Conservation (phyloP, 1,139 yeast species). For the Saccharomyces hybrid region DNA sequence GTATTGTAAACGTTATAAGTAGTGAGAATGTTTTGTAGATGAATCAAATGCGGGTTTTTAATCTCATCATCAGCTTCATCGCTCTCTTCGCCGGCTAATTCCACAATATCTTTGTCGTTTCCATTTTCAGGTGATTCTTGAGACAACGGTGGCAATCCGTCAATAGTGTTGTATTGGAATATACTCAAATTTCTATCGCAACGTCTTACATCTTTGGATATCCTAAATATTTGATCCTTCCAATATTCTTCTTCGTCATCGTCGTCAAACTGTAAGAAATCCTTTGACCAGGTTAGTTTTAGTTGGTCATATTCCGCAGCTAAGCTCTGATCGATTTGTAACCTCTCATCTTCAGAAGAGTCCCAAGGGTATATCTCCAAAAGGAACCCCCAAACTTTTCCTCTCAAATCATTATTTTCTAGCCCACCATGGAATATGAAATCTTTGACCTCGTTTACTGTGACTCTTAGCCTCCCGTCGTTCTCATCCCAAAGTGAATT, state of each 20-base stretch:
- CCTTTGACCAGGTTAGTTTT: conserved; percentile 48
- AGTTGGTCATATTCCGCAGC: conserved; percentile 60
- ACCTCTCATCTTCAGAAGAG: conserved; percentile 61
- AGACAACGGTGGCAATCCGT: conserved; percentile 21
- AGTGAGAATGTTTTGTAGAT: conserved; percentile 67
- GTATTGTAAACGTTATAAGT: conserved; percentile 81
- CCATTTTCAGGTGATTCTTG: conserved; percentile 23
- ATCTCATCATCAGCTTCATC: conserved; percentile 47
- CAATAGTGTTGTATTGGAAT: conserved; percentile 44
- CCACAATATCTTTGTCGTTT: conserved; percentile 19
- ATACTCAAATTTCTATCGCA: conserved; percentile 75
- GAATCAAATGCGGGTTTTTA: conserved; percentile 59
- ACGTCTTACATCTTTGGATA: conserved; percentile 88
- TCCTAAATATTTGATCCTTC: conserved; percentile 81
- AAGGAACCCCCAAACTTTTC: conserved; percentile 80
- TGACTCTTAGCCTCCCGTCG: conserved; percentile 63
- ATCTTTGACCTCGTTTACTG: conserved; percentile 70
- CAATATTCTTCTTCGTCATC: conserved; percentile 62
- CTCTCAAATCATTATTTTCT: conserved; percentile 46
- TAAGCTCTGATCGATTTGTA: conserved; percentile 48
- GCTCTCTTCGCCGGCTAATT: conserved; percentile 43
- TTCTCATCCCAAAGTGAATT: conserved; percentile 62
- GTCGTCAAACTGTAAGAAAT: conserved; percentile 33
- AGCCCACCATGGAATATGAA: conserved; percentile 89
- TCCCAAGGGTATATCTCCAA: conserved; percentile 88